Conservation (phyloP, 768 basidiomycete species). For the Clitopilus passeckerianus region DNA sequence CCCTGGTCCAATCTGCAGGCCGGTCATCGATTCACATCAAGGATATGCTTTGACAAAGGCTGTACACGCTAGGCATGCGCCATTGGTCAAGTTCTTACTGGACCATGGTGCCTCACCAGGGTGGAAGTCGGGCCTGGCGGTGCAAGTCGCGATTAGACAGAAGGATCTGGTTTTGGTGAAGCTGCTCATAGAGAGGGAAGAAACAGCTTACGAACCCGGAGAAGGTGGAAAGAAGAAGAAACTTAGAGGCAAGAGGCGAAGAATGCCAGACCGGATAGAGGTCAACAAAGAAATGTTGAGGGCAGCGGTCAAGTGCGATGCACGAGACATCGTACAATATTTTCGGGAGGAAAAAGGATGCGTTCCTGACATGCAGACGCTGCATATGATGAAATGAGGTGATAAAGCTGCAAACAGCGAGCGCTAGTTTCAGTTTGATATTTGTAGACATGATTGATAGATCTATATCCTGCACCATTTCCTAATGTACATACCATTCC, state of each 20-base stretch:
- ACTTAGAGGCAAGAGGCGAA: conserved; percentile 39
- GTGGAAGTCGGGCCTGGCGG: conserved; percentile 55
- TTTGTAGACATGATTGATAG: conserved; percentile 1
- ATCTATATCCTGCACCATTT: too few species aligned
- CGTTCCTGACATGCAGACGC: conserved; percentile 68
- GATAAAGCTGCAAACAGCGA: background rate
- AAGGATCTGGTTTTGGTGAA: conserved; percentile 65
- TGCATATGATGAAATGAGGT: conserved; percentile 22
- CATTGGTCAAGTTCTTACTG: conserved; percentile 70
- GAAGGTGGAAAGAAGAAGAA: conserved; percentile 16
- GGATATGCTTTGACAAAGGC: conserved; percentile 85
- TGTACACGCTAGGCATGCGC: conserved; percentile 56
- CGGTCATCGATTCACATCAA: conserved; percentile 59
- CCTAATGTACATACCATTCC: too few species aligned
- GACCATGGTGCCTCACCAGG: conserved; percentile 66
- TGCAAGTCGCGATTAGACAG: conserved; percentile 71
- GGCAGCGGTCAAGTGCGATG: conserved; percentile 57
- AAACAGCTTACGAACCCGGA: conserved; percentile 6
- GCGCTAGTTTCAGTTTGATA: background rate
- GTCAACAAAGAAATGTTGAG: conserved; percentile 57
- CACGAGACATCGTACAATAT: conserved; percentile 69
- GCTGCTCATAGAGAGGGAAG: conserved; percentile 66
- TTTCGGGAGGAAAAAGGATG: conserved; percentile 66
- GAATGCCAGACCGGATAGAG: conserved; percentile 53
- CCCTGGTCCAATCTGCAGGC: conserved; percentile 27